Conservation (phyloP, 129 eudicot species). For the Sambucus nigra region DNA sequence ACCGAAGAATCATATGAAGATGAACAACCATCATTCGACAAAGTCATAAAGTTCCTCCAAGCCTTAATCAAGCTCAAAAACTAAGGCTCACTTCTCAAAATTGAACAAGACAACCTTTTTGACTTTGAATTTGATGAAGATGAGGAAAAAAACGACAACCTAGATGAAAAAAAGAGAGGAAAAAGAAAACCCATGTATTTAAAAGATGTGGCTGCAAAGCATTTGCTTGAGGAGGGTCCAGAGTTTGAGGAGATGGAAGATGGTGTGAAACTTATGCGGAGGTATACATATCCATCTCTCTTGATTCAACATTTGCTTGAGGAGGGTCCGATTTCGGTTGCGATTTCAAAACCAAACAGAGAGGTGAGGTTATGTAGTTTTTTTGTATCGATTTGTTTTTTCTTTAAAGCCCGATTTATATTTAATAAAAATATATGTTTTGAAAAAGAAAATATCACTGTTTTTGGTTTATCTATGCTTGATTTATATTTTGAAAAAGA, state of each 20-base stretch:
- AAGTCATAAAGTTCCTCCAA: constrained; percentile 42
- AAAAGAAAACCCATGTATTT: constrained; percentile 55
- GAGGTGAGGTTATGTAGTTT: no score
- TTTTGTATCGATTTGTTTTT: no score
- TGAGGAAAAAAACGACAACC: constrained; percentile 12
- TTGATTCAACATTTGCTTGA: no score
- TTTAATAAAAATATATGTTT: no score
- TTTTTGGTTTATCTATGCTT: no score
- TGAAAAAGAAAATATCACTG: no score
- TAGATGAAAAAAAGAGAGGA: constrained; percentile 3
- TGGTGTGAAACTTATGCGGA: constrained; percentile 41
- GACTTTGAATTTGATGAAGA: constrained; percentile 27
- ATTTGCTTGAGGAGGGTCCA: constrained; percentile 55
- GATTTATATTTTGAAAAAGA: no score
- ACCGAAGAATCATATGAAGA: constrained; percentile 28
- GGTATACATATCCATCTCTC: no score
- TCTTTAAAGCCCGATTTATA: no score
- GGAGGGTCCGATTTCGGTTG: no score
- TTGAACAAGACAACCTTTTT: constrained; percentile 46
- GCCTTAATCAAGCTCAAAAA: constrained; percentile 48
- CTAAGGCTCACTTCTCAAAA: constrained; percentile 47
- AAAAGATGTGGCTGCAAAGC: constrained; percentile 67
- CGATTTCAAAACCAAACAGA: no score
- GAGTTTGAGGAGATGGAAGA: constrained; percentile 46
- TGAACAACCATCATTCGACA: constrained; percentile 29